phyloP scores from a whole-genome alignment of 768 basidiomycete species.

The Naematelia encephala region DNA sequence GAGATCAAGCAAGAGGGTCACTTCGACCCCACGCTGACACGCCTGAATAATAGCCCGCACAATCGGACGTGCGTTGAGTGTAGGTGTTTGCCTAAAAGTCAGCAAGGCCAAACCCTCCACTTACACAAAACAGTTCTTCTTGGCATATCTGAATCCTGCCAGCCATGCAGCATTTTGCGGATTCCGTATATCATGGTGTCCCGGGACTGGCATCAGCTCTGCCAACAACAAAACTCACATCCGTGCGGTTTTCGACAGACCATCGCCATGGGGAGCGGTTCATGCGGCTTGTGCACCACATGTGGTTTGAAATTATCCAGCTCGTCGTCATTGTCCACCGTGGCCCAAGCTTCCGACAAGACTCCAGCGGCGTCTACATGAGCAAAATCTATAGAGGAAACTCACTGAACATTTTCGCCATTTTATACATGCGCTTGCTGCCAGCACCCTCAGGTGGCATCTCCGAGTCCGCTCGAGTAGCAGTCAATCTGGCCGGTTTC shows the following conservation, averaged over 20 bases:
- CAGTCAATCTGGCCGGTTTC: not conserved
- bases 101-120: slow-evolving; percentile 27
- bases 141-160: slow-evolving; percentile 61
- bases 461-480: slow-evolving; percentile 11
- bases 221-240: slow-evolving; percentile 43
- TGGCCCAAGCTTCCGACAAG: slow-evolving; percentile 51
- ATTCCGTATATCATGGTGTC: slow-evolving; percentile 55
- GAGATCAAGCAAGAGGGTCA: slow-evolving; percentile 62
- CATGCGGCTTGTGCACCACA: slow-evolving; percentile 60
- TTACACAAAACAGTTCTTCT: slow-evolving; percentile 64
- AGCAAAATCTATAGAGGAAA: slow-evolving; percentile 7
- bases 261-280: slow-evolving; percentile 64
- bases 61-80: slow-evolving; percentile 65
- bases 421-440: slow-evolving; percentile 42
- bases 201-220: slow-evolving; percentile 49
- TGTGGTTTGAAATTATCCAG: slow-evolving; percentile 63
- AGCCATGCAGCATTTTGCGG: slow-evolving; percentile 70
- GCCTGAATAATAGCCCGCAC: slow-evolving; percentile 62
- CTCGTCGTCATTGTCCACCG: slow-evolving; percentile 52
- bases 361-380: slow-evolving; percentile 50
- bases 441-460: slow-evolving; percentile 37
- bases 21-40: slow-evolving; percentile 61
- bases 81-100: slow-evolving; percentile 62
- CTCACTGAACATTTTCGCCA: slow-evolving; percentile 51
- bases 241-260: slow-evolving; percentile 64